phyloP scores from a whole-genome alignment of 768 basidiomycete genomes.

The Paxillus rubicundulus region DNA sequence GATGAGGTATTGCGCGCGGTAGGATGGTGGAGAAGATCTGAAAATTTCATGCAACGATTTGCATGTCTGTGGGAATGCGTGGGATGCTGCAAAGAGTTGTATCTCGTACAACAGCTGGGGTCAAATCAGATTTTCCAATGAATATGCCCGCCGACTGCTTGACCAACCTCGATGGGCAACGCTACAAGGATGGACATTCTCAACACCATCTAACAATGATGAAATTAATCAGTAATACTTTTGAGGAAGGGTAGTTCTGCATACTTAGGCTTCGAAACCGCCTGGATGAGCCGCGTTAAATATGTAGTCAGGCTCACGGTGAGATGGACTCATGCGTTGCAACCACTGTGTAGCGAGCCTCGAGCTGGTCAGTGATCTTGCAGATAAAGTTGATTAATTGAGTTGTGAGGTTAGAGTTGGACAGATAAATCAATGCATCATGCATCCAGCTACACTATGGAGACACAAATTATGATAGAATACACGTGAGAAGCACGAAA shows the following conservation, averaged over 20 bases:
- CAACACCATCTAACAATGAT: no score
- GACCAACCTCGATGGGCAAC: conserved; percentile 38
- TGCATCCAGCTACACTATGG: no score
- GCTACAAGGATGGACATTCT: conserved; percentile 22
- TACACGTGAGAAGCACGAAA: neutral
- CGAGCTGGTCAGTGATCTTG: no score
- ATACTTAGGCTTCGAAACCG: no score
- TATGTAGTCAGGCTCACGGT: no score
- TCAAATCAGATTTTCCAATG: conserved; percentile 7
- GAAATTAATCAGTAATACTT: conserved; percentile 16
- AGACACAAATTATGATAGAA: neutral
- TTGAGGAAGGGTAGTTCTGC: neutral
- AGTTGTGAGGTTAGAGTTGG: no score
- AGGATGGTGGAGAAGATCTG: conserved; percentile 50
- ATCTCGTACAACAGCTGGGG: conserved; percentile 70
- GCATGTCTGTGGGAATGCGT: conserved; percentile 58
- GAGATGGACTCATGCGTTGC: no score
- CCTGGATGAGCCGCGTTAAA: no score
- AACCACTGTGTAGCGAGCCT: no score
- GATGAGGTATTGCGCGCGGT: conserved; percentile 67
- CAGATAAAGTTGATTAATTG: no score
- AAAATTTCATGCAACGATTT: conserved; percentile 54
- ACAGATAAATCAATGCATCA: neutral
- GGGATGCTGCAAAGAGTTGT: conserved; percentile 67
- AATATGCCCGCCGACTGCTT: neutral